Base-by-base conservation (phyloP, 164 flowering plant species). In the Liquidambar formosana region DNA sequence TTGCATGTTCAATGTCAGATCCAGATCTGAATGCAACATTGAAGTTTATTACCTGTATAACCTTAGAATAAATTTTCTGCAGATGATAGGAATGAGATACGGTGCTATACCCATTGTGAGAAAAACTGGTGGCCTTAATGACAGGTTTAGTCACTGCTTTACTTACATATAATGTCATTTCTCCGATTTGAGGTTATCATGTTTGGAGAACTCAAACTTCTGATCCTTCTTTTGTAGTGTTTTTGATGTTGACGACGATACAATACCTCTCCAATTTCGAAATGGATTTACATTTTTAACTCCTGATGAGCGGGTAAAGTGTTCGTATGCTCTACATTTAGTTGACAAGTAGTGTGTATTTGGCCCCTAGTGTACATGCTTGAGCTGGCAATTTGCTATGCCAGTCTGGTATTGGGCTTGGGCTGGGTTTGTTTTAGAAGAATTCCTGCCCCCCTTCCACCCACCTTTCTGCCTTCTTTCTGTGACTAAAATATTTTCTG, bases 41-140 rank as follows among this genome's bases (percentile, higher is more conserved):
- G 8, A 19, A 54, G 1, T 45, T 67, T 57, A 8, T 67, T 41
- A 23, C 25, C 54, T 57, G 16, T 18, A 23, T 67, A 21, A 67
- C 26, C 33, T 9, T 54, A 22, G 25, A 12, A 6, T 43, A n/a
- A 25, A 56, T 10, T 28, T 57, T 63, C 61, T 77, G 43, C 90
- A 95, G 99, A 91, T 95, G 99, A 93, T 95, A 68, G 94, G 97
- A 23, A 95, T 95, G 99, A 88, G 97, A 82, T 95, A 91, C 62
- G 99, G 99, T 56, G 80, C 97, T 62, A 77, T 95, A 27, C 99
- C 99, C 1, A 88, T 95, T 67, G 94, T 77, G 33, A 83, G 99
- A 67, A 91, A 84, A 78, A 95, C 97, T 21, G 99, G 97, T 15
- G 97, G 99, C 47, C 78, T 95, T 38, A 91, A 90, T 81, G 99